A percentile compares a stretch with the other conserved stretches of the same genome.
These are phyloP conservation scores for Leccinum rimulosum DNA, from an alignment of 768 basidiomycete genomes.

Conservation along the genomic window DNA sequence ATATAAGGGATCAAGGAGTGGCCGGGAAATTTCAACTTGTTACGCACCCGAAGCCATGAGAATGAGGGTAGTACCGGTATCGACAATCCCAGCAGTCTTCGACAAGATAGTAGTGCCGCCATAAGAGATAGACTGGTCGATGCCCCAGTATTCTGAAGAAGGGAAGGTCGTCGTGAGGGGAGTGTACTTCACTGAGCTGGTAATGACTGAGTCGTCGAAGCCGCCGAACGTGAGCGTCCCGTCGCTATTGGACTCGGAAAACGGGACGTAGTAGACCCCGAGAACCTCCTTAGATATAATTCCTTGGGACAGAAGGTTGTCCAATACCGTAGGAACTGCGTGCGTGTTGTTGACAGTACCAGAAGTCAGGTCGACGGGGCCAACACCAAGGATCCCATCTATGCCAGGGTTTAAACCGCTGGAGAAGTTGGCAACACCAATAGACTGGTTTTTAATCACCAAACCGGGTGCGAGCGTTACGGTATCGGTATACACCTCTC, in stretches of 20 bases:
- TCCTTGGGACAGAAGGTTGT: constrained; percentile 33
- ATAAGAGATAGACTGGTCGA: constrained; percentile 21
- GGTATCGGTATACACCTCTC: constrained; percentile 9
- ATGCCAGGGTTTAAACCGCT: constrained; percentile 20
- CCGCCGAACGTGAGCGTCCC: constrained; percentile 30
- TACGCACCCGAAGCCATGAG: constrained; percentile 26
- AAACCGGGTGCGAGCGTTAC: constrained; percentile 1
- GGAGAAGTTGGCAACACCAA: constrained; percentile 30
- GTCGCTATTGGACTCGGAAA: constrained; percentile 15
- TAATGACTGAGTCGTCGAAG: constrained; percentile 10
- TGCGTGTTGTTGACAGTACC: constrained; percentile 16
- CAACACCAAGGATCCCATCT: constrained; percentile 40
- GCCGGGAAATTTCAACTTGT: neutral
- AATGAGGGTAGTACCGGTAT: constrained; percentile 28
- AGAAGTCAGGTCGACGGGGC: constrained; percentile 34
- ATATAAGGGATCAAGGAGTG: constrained; percentile 12
- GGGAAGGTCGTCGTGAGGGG: constrained; percentile 25
- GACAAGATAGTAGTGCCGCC: neutral
- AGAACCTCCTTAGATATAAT: constrained; percentile 26
- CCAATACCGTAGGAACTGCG: constrained; percentile 32
- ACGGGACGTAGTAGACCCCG: constrained; percentile 32
- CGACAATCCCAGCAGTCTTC: constrained; percentile 16
- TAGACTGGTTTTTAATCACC: constrained; percentile 29
- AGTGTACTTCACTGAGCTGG: constrained; percentile 16
- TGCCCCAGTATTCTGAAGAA: constrained; percentile 28